A percentile compares a stretch with the other conserved stretches of the same genome.
phyloP scores from a whole-genome alignment of 225 moss, liverwort and hornwort species.

The Bryum argenteum region DNA sequence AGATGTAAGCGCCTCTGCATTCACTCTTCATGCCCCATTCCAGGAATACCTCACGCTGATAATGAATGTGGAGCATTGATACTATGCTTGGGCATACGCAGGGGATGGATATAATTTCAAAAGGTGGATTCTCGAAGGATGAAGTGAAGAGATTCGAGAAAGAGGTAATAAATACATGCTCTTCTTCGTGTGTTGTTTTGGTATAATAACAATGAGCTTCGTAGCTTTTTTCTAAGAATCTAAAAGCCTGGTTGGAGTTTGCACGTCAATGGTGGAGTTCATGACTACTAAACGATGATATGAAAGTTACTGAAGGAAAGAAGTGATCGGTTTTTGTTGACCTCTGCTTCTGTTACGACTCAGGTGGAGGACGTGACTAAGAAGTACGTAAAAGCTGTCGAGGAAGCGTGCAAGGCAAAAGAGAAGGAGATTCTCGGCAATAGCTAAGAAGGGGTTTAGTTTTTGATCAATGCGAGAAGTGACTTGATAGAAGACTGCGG shows the following conservation, averaged over 20 bases:
- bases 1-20: conserved; percentile 56
- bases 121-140: conserved; percentile 71
- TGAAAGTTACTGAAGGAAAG: no score
- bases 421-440: conserved; percentile 72
- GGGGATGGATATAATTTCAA: conserved; percentile 68
- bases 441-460: conserved; percentile 16
- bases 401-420: conserved; percentile 74
- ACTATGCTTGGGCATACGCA: conserved; percentile 27
- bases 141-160: conserved; percentile 83
- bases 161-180: conserved; percentile 52
- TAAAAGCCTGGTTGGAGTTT: no score
- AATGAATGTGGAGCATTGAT: neutral
- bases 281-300: no score
- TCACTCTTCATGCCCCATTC: neutral
- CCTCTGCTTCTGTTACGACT: neutral
- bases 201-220: no score
- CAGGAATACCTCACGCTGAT: neutral
- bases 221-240: no score
- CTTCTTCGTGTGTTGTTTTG: no score
- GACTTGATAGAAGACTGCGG: neutral
- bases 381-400: conserved; percentile 64
- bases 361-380: conserved; percentile 91
- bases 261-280: no score
- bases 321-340: neutral
- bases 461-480: neutral